Conservation (phyloP, 805 yeast species). For the Starmerella bombi region DNA sequence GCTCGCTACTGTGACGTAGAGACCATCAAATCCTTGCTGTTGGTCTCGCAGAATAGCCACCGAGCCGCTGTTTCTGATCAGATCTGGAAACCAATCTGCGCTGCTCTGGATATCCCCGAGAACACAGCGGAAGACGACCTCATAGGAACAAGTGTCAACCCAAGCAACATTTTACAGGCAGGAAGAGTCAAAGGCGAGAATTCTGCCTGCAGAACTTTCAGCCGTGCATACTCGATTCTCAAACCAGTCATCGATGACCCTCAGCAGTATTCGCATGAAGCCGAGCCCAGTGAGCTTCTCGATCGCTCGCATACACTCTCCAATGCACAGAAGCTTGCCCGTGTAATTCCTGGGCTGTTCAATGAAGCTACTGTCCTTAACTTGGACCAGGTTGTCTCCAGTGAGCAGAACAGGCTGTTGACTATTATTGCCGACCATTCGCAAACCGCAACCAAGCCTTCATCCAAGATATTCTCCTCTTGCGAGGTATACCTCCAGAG, state of each 20-base stretch:
- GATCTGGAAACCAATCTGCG: constrained; percentile 10
- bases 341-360: neutral
- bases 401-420: neutral
- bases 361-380: neutral
- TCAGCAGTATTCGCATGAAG: neutral
- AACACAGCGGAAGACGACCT: neutral
- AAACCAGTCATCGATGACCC: neutral
- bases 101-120: constrained; percentile 5
- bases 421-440: neutral
- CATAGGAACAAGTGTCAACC: neutral
- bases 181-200: constrained; percentile 1
- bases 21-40: neutral
- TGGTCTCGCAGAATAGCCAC: constrained; percentile 3
- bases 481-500: neutral
- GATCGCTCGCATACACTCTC: neutral
- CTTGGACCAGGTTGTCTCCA: neutral
- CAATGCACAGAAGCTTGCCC: neutral
- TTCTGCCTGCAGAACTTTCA: constrained; percentile 9
- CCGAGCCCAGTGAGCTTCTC: neutral
- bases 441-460: neutral
- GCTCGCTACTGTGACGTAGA: constrained; percentile 4
- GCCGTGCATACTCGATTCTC: constrained; percentile 1
- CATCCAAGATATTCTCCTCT: neutral
- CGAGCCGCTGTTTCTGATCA: constrained; percentile 4
- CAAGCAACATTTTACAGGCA: constrained; percentile 5